Base-by-base conservation (phyloP, 371 early-diverging fungal species). In the Actinomortierella ambigua region DNA sequence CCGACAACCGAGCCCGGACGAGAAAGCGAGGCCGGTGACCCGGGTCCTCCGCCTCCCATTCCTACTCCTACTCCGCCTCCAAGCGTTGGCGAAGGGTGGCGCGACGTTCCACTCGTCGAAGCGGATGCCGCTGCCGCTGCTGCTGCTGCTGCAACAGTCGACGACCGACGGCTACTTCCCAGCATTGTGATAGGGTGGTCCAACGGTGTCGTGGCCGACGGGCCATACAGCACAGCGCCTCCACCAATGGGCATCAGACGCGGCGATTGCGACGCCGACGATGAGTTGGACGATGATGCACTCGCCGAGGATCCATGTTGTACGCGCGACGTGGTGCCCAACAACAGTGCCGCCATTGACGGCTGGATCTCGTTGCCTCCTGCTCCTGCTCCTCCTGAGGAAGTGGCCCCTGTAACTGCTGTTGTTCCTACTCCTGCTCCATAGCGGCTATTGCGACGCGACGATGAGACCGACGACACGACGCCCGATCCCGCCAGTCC, bases 241-340 rank as follows among this genome's bases (percentile, higher is more conserved):
- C 68, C 50, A 13, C 71, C 71, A 59, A 71, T 61, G 28, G 65
- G 43, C 9, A 61, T 65, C 22, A 61, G 14, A 50, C 65, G 71
- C 34, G 71, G 57, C 7, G 68, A 61, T n/a, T n/a, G n/a, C 8
- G 68, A 68, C 5, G 59, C 15, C 4, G 55, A 48, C 15, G 69
- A 63, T 1, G 51, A 34, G 11, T 11, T 34, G 34, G 34, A 34
- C n/a, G n/a, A n/a, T 34, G 34, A 34, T 34, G 34, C 34, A 11
- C 34, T 34, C 34, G 11, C 11, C 34, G 34, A 34, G 4, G 34
- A 34, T 4, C 34, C 34, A 34, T 6, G 7, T 11, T 34, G 34
- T 11, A 4, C 34, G 7, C 34, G 34, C 11, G 34, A 34, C 7
- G 34, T 34, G 34, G 34, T 11, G 34, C 34, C 34, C 11, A 34